phyloP scores from a whole-genome alignment of 2,329 filamentous ascomycete species.

The Tolypocladium paradoxum region DNA sequence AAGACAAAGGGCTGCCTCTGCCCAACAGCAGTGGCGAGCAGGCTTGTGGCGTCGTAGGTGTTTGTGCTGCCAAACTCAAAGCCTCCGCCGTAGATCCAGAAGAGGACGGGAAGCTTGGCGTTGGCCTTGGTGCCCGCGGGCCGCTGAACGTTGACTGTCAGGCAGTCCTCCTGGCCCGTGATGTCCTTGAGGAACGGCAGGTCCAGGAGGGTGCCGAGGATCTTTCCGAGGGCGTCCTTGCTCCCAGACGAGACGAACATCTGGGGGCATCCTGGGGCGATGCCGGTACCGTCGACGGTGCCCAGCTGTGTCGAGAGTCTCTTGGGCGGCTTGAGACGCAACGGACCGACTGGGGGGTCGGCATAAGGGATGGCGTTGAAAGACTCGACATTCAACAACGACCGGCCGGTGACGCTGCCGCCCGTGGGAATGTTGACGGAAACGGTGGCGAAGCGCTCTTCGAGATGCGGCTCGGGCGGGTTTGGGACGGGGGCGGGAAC shows the following conservation, averaged over 20 bases:
- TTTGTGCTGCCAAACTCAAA: slow-evolving; percentile 43
- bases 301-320: slow-evolving; percentile 44
- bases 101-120: slow-evolving; percentile 53
- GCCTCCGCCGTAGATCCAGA: slow-evolving; percentile 62
- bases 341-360: slow-evolving; percentile 51
- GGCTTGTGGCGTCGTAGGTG: slow-evolving; percentile 40
- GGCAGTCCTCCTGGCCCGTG: slow-evolving; percentile 51
- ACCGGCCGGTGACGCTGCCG: slow-evolving; percentile 44
- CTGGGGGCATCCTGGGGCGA: slow-evolving; percentile 58
- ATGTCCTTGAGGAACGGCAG: slow-evolving; percentile 46
- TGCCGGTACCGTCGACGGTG: slow-evolving; percentile 47
- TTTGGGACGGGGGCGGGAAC: slow-evolving; percentile 4
- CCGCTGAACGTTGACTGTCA: slow-evolving; percentile 49
- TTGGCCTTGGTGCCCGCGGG: slow-evolving; percentile 42
- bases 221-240: slow-evolving; percentile 25
- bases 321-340: slow-evolving; percentile 61
- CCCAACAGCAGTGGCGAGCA: slow-evolving; percentile 33
- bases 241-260: slow-evolving; percentile 47
- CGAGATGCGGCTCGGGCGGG: slow-evolving; percentile 13
- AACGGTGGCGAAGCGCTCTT: slow-evolving; percentile 33
- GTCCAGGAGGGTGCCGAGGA: slow-evolving; percentile 40
- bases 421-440: slow-evolving; percentile 45
- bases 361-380: slow-evolving; percentile 71
- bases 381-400: slow-evolving; percentile 43
- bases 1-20: slow-evolving; percentile 51